Percentiles rank a stretch among this genome's conserved stretches.
phyloP scores from a whole-genome alignment of 2,329 filamentous ascomycete species.

The Venturiaceae sp. region DNA sequence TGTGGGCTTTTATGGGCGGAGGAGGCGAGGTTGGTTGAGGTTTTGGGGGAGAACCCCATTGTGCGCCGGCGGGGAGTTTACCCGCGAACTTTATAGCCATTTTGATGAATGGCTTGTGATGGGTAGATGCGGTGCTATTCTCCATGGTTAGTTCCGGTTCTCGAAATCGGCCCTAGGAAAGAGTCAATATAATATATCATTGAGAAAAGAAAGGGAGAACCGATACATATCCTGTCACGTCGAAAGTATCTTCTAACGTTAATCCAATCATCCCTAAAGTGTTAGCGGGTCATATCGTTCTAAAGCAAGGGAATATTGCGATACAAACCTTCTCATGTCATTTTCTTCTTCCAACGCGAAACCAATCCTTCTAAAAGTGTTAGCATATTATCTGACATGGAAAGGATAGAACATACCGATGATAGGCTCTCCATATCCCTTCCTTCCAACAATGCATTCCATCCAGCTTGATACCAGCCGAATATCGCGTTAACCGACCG shows the following conservation, averaged over 20 bases:
- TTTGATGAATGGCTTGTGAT: not conserved
- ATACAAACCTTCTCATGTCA: not conserved
- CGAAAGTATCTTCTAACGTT: not conserved
- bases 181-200: not conserved
- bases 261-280: not conserved
- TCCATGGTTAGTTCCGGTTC: not conserved
- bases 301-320: not conserved
- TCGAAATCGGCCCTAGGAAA: too few species aligned
- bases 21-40: not conserved
- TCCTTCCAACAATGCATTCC: too few species aligned
- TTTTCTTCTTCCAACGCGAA: not conserved
- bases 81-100: not conserved
- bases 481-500: too few species aligned
- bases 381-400: too few species aligned
- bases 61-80: not conserved
- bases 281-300: not conserved
- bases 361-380: not conserved
- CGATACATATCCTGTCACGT: not conserved
- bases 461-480: not conserved
- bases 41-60: too few species aligned
- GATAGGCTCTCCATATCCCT: too few species aligned
- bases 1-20: too few species aligned
- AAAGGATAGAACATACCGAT: too few species aligned
- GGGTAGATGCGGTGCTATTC: not conserved
- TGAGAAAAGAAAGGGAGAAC: not conserved